Base-by-base conservation (phyloP, 345 rosid genomes). In the Theobroma cacao region DNA sequence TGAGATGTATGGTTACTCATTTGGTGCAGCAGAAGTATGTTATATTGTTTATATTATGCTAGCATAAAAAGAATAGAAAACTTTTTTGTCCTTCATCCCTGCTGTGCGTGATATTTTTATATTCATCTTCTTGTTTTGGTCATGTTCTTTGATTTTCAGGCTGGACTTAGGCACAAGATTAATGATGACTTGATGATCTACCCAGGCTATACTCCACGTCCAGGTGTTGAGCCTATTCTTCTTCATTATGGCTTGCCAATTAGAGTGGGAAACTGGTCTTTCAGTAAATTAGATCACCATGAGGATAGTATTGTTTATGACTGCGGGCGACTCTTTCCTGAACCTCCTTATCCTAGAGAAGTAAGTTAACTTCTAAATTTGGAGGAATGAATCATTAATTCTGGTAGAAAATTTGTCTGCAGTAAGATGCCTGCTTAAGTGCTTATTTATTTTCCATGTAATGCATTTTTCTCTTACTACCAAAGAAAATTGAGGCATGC, bases 1-100 rank as follows among this genome's bases (percentile, higher is more conserved):
- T 81, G 99, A 96, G 90, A 96, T 96, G 98, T 94, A 94, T 85
- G 99, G 99, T 84, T 96, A 96, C 89, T 94, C 99, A 52, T 96
- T 96, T 83, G 99, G 99, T 81, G 99, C 99, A 12, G 98, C 99
- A 33, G 94, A 96, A 78, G 99, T 96, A 77, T 74, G 86, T 74
- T 74, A 24, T 28, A 81, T 38, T 61, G 17, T 84, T 74, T 64
- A 20, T 81, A 70, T 47, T 73, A 60, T 34, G 45, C 55, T n/a
- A 36, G 8, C 53, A 6, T 3, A n/a, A 31, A 17, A 22, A 62
- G 64, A 55, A 4, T 12, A 26, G 38, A 36, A 63, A 1, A 36
- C 20, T 2, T 14, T 24, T 20, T 72, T 60, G 26, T 47, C 9
- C 1, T n/a, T 28, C 26, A 24, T 26, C 34, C 33, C 15, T 45